A percentile compares a stretch with the other conserved stretches of the same genome.
phyloP scores from a whole-genome alignment of 2,329 filamentous ascomycete species.

The Malbranchea zuffiana region DNA sequence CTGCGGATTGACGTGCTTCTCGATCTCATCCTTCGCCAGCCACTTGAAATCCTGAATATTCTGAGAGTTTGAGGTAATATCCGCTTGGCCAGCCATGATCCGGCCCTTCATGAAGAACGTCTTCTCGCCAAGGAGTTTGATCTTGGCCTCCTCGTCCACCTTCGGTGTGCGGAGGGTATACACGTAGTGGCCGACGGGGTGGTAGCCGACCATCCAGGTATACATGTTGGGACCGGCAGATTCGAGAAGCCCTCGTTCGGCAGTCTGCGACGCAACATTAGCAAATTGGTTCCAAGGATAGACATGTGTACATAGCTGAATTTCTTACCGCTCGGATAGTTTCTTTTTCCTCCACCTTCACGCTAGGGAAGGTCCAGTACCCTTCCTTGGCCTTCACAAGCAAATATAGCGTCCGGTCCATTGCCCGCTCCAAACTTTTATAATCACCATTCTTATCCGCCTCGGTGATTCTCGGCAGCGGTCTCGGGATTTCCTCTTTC shows the following conservation, averaged over 20 bases:
- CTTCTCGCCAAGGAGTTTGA: conserved; percentile 56
- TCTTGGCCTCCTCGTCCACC: conserved; percentile 28
- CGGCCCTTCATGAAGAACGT: conserved; percentile 92
- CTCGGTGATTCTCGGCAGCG: conserved; percentile 59
- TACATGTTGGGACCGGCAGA: conserved; percentile 92
- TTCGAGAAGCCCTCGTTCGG: conserved; percentile 64
- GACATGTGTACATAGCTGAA: background rate
- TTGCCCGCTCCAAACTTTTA: conserved; percentile 63
- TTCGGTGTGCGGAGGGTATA: conserved; percentile 42
- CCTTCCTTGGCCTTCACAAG: conserved; percentile 62
- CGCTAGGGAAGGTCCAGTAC: conserved; percentile 72
- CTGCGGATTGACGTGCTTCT: conserved; percentile 50
- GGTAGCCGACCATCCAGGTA: conserved; percentile 90
- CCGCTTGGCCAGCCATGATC: conserved; percentile 93
- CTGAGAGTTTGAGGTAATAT: conserved; percentile 53
- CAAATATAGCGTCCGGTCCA: conserved; percentile 78
- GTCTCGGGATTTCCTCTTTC: conserved; percentile 57
- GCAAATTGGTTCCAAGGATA: background rate
- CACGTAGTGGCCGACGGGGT: conserved; percentile 72
- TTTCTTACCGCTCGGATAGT: conserved; percentile 67
- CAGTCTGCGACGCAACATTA: conserved; percentile 48
- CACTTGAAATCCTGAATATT: conserved; percentile 79
- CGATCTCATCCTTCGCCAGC: conserved; percentile 80
- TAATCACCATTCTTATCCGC: conserved; percentile 67
- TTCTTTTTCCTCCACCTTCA: conserved; percentile 57